Conservation (phyloP, 164 flowering plant species). For the Umbilicus rupestris region DNA sequence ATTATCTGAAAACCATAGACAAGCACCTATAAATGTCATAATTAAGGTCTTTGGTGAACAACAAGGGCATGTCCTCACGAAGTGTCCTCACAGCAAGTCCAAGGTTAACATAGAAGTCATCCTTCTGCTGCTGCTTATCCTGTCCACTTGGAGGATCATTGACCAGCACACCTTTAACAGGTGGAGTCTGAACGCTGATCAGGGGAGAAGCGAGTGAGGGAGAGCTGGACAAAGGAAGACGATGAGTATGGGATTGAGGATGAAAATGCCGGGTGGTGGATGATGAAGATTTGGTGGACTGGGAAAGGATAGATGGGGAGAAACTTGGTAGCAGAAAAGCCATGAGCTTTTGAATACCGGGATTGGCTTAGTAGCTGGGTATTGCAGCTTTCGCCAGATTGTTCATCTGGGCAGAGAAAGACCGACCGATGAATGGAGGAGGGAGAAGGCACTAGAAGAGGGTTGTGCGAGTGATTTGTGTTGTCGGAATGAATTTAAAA, state of each 20-base stretch:
- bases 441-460: neutral
- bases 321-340: slow-evolving; percentile 40
- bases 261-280: slow-evolving; percentile 9
- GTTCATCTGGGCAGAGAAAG: neutral
- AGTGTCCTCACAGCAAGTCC: slow-evolving; percentile 86
- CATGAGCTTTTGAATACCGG: slow-evolving; percentile 15
- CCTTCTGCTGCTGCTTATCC: slow-evolving; percentile 36
- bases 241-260: slow-evolving; percentile 11
- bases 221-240: slow-evolving; percentile 11
- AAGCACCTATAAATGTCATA: slow-evolving; percentile 77
- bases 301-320: slow-evolving; percentile 37
- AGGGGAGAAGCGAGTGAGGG: slow-evolving; percentile 13
- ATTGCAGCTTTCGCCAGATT: neutral
- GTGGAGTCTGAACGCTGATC: slow-evolving; percentile 36
- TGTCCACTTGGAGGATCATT: slow-evolving; percentile 21
- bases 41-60: slow-evolving; percentile 76
- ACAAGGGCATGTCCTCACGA: slow-evolving; percentile 69
- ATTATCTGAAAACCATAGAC: neutral
- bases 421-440: neutral
- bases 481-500: neutral
- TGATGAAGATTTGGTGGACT: slow-evolving; percentile 17
- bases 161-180: slow-evolving; percentile 23
- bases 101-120: slow-evolving; percentile 74
- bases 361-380: neutral
- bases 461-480: neutral